Conservation (phyloP, 2,329 filamentous ascomycete species). For the Neurospora sp. region DNA sequence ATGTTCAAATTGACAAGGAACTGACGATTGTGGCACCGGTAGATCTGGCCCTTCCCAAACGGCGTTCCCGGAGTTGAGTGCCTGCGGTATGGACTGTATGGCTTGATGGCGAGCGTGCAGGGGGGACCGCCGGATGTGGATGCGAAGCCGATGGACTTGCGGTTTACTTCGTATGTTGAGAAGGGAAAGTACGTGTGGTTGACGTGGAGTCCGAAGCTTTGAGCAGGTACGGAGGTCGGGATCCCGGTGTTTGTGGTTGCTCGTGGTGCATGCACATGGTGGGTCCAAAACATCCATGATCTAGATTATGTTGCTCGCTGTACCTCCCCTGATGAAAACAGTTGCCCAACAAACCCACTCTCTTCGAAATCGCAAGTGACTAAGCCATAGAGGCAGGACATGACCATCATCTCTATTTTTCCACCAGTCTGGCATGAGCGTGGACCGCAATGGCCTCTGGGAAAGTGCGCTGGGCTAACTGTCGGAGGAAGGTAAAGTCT, state of each 20-base stretch:
- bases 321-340: neutral
- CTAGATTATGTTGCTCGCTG: neutral
- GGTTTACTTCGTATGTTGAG: slow-evolving; percentile 4
- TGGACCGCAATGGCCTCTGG: neutral
- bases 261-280: neutral
- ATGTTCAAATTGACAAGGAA: neutral
- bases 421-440: neutral
- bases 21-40: neutral
- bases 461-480: neutral
- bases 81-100: slow-evolving; percentile 10
- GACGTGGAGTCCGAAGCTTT: slow-evolving; percentile 2
- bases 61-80: slow-evolving; percentile 27
- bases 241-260: neutral
- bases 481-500: neutral
- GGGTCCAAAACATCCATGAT: neutral
- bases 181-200: slow-evolving; percentile 11
- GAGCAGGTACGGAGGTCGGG: neutral
- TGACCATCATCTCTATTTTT: neutral
- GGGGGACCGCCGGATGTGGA: slow-evolving; percentile 2
- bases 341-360: neutral
- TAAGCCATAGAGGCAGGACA: neutral
- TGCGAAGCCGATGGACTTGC: slow-evolving; percentile 6
- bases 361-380: neutral
- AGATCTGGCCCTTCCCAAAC: neutral
- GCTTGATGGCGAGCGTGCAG: slow-evolving; percentile 9